These are phyloP conservation scores for Metschnikowia chrysomelidarum DNA, from an alignment of 805 yeast genomes.

Conservation along the genomic window DNA sequence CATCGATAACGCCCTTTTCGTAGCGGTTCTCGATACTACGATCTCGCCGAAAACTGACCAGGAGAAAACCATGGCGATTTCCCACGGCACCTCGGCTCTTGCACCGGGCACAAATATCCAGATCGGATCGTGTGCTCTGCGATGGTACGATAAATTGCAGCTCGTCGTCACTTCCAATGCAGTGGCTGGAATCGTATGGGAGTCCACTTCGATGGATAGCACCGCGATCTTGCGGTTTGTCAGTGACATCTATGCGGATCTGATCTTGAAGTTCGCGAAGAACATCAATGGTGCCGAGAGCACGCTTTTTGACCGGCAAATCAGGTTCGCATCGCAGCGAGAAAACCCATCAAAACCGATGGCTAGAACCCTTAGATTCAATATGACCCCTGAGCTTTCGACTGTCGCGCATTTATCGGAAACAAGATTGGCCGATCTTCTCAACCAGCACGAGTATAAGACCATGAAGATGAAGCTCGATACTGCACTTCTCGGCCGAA, in stretches of 20 bases:
- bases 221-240: slow-evolving; percentile 56
- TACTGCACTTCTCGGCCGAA: slow-evolving; percentile 35
- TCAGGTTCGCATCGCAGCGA: slow-evolving; percentile 38
- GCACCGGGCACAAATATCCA: slow-evolving; percentile 46
- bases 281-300: slow-evolving; percentile 57
- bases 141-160: slow-evolving; percentile 61
- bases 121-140: slow-evolving; percentile 54
- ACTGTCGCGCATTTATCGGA: slow-evolving; percentile 54
- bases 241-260: slow-evolving; percentile 57
- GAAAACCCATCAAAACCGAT: slow-evolving; percentile 37
- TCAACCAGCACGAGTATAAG: slow-evolving; percentile 55
- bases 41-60: slow-evolving; percentile 46
- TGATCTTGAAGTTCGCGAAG: slow-evolving; percentile 54
- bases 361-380: slow-evolving; percentile 29
- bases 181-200: slow-evolving; percentile 60
- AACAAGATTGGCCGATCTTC: slow-evolving; percentile 56
- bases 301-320: slow-evolving; percentile 44
- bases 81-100: slow-evolving; percentile 51
- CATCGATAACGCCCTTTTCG: slow-evolving; percentile 52
- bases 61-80: slow-evolving; percentile 48
- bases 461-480: slow-evolving; percentile 39
- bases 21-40: slow-evolving; percentile 46
- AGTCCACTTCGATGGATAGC: slow-evolving; percentile 55
- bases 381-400: slow-evolving; percentile 44
- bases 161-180: slow-evolving; percentile 53